Base-by-base conservation (phyloP, 2,329 filamentous ascomycete genomes). In the Colletotrichum agaves region DNA sequence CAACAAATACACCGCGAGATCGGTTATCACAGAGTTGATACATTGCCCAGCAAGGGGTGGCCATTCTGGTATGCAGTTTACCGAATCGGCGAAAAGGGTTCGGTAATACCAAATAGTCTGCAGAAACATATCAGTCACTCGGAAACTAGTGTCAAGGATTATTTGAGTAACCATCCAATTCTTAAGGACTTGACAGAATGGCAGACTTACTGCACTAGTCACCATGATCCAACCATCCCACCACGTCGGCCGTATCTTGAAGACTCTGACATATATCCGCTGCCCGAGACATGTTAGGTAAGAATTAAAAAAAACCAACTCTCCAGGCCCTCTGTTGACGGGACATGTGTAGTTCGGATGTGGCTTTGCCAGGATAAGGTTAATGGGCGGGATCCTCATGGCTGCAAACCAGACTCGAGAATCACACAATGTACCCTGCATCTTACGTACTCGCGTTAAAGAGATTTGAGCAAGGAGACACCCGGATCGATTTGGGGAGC, bases 201-300 rank as follows among this genome's bases (percentile, higher is more conserved):
- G 3, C 13, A 11, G 65, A 53, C 75, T 64, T 72, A 81, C 79
- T 69, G 76, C 75, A 4, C 79, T 79, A 37, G 62, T 75, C 5
- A 80, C 67, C 80, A 82, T 82, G 12, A 82, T 59, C 79, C 78
- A 81, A 72, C 82, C 81, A 67, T 82, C 81, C 59, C 75, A 72
- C 37, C 78, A 77, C 41, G 67, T 74, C 56, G 74, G 76, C 47
- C 75, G 74, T 37, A 81, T 73, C 39, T 79, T 74, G 61, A 70
- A 61, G 2, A 78, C 65, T 10, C 78, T 74, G 52, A 80, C 79
- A 50, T 80, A 81, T 43, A 82, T 73, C 13, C 81, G 77, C 55
- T 80, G 72, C 27, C 70, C 55, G 8, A 82, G 71, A 19, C 75
- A 76, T 12, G 78, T 53, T 17, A 80, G 5, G 79, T 79, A 10